Conservation (phyloP, 495 filamentous ascomycete species). For the Penicillium canescens region DNA sequence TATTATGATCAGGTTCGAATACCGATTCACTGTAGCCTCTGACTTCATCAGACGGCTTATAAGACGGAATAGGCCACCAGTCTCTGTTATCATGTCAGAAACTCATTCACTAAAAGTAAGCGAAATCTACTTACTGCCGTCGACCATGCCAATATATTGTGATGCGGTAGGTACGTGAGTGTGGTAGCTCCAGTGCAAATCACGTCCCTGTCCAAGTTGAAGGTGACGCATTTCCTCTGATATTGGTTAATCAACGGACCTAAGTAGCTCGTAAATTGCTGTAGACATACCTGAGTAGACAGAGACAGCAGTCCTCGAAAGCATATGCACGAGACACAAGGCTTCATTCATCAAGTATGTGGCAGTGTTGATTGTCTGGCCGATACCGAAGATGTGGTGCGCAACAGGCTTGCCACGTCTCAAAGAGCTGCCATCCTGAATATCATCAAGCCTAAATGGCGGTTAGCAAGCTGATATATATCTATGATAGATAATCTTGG, state of each 20-base stretch:
- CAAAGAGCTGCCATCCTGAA: slow-evolving; percentile 64
- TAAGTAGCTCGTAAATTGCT: too few species aligned
- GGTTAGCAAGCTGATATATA: background rate
- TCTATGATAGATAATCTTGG: too few species aligned
- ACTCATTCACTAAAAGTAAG: background rate
- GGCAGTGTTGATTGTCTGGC: slow-evolving; percentile 84
- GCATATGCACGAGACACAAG: background rate
- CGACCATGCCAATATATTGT: slow-evolving; percentile 17
- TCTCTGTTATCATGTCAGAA: slow-evolving; percentile 23
- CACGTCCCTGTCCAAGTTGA: slow-evolving; percentile 31
- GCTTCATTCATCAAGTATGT: slow-evolving; percentile 61
- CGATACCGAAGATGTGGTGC: slow-evolving; percentile 77
- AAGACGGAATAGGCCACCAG: slow-evolving; percentile 36
- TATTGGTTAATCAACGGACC: background rate
- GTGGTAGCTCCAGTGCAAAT: slow-evolving; percentile 34
- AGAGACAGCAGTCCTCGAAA: background rate
- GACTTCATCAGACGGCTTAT: slow-evolving; percentile 22
- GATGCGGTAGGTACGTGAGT: slow-evolving; percentile 13
- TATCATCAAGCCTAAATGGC: slow-evolving; percentile 31
- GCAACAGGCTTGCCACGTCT: slow-evolving; percentile 79
- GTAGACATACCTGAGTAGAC: too few species aligned
- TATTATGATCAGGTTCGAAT: too few species aligned
- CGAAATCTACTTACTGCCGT: background rate
- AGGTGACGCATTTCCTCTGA: slow-evolving; percentile 6
- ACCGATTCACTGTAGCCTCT: slow-evolving; percentile 2